Evolutionary conservation across 2,329 filamentous ascomycete genomes (phyloP).

Genomic region (Colletotrichum musicola): DNA sequence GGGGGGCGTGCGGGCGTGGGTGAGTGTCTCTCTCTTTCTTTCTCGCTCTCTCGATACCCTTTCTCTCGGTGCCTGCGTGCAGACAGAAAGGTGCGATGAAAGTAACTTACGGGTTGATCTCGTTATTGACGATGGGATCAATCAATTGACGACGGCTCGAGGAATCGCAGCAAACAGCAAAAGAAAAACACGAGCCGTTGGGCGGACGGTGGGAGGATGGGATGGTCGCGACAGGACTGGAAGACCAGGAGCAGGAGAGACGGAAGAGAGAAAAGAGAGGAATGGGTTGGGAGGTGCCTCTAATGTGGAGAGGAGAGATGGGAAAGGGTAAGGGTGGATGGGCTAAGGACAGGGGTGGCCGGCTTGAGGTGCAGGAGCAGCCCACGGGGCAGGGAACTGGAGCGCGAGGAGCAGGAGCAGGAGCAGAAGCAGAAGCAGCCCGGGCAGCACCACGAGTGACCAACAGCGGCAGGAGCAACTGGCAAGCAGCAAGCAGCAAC

Average conservation of each 20-base stretch:
- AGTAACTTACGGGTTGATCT: conserved; percentile 29
- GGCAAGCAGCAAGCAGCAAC: not conserved
- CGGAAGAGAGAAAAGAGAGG: conserved; percentile 41
- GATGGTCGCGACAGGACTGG: conserved; percentile 39
- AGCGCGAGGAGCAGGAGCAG: not conserved
- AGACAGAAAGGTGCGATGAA: not conserved
- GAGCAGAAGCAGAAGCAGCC: not conserved
- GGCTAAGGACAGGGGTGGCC: conserved; percentile 37
- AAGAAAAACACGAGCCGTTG: conserved; percentile 39
- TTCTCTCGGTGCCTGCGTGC: not conserved
- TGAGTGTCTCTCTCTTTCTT: not conserved
- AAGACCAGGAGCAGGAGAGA: conserved; percentile 39
- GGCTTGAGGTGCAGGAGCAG: conserved; percentile 22
- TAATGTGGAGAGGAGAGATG: conserved; percentile 41
- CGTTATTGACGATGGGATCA: conserved; percentile 16
- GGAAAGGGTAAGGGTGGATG: conserved; percentile 37
- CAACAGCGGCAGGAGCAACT: too few relatives aligned
- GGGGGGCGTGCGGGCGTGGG: conserved; percentile 1
- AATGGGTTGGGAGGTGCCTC: conserved; percentile 41
- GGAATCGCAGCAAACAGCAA: conserved; percentile 40
- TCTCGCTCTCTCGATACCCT: conserved; percentile 3
- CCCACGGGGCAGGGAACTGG: not conserved
- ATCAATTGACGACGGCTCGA: conserved; percentile 32
- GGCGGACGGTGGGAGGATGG: conserved; percentile 39
- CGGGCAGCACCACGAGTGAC: not conserved